Base-by-base conservation (phyloP, 805 yeast genomes). In the Lipomyces japonicus region DNA sequence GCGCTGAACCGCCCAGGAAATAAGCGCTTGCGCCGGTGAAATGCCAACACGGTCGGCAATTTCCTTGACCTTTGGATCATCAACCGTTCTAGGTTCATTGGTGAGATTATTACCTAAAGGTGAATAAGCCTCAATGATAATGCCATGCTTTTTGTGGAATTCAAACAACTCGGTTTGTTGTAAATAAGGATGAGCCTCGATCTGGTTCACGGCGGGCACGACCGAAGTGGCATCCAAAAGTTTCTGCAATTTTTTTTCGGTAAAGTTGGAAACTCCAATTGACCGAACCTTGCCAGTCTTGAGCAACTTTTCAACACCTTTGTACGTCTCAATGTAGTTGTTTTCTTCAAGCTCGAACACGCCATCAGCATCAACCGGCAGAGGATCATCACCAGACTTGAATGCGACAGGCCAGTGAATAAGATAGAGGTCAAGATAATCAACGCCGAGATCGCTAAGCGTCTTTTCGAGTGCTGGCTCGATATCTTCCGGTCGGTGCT, bases 341-440 rank as follows among this genome's bases (percentile, higher is more conserved):
- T 64, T 63, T 16, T 58, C 55, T 50, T 74, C 75, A 23, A 70
- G 59, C 58, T 72, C 75, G 48, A 71, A 67, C 18, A 60, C 57
- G 37, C 74, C 74, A 42, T 69, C 72, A 26, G 67, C 67, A 41
- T 62, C 62, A 12, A 56, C 51, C 39, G 80, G 79, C 43, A 71
- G 55, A 4, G 64, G 55, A 48, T 48, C 46, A 24, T 40, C 39
- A 21, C 66, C 70, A 14, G 72, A 65, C 51, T 64, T 75, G 52
- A 76, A 66, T 10, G 82, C 71, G 37, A 77, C 76, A 3, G 95
- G 95, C 93, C 93, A 87, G 68, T 87, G 95, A 65, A 86, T 76
- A 63, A 87, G 72, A 63, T 81, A 80, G 51, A 86, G 70, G 65
- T 87, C 95, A 45, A 87, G 82, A 62, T 87, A 87, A 40, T 84